These are phyloP conservation scores for Marchantia polymorpha DNA, from an alignment of 225 moss, liverwort and hornwort genomes.

Conservation along the genomic window DNA sequence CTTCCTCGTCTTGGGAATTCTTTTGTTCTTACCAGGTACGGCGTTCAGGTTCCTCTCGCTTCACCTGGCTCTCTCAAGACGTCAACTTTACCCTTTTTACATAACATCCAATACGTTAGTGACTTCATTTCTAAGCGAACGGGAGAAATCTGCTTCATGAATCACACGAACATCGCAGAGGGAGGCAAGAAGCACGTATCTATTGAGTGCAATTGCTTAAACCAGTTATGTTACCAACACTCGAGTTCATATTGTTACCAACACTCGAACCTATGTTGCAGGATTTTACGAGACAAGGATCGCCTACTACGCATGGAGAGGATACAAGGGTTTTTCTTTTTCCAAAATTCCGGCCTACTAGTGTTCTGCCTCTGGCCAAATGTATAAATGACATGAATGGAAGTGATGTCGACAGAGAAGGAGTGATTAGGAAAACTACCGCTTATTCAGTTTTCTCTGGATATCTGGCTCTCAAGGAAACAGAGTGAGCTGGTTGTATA, in stretches of 20 bases:
- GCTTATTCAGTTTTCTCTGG: too few species aligned
- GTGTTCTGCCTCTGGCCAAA: neutral
- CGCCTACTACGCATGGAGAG: slow-evolving; percentile 55
- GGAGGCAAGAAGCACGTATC: neutral
- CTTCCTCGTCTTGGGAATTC: slow-evolving; percentile 69
- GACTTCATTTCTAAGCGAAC: too few species aligned
- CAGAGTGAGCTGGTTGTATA: too few species aligned
- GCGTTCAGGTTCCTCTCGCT: neutral
- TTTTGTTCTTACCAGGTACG: slow-evolving; percentile 75
- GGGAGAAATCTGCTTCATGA: too few species aligned
- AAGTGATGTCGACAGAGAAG: too few species aligned
- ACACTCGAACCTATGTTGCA: too few species aligned
- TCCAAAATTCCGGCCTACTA: slow-evolving; percentile 48
- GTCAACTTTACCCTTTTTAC: neutral
- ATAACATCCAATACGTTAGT: neutral
- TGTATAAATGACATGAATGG: too few species aligned
- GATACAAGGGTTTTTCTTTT: slow-evolving; percentile 45
- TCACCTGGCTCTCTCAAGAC: neutral
- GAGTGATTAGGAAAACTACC: too few species aligned
- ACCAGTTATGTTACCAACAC: neutral
- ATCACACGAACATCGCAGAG: neutral
- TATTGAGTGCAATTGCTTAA: neutral
- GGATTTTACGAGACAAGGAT: slow-evolving; percentile 79
- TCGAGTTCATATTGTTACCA: too few species aligned
- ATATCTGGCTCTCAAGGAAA: too few species aligned